Evolutionary conservation across 106 monocot species (phyloP), one percentile per base, ranked within the genome.

Genomic region (Posidonia australis): DNA sequence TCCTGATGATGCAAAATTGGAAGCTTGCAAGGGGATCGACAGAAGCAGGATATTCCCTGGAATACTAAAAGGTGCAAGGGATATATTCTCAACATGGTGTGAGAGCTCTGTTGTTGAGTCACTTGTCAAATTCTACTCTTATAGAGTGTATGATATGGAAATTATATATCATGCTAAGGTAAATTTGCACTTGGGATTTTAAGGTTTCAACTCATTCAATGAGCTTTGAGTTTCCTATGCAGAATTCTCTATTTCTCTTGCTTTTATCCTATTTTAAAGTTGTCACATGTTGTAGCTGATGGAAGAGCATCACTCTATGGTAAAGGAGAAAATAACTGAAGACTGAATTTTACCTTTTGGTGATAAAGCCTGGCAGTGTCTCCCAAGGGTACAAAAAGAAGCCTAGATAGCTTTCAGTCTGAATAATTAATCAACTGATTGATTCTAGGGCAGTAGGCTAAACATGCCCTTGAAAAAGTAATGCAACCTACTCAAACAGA

Each of bases 1-100:
- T 26, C 46, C 60, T 62, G 73, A 64, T 62, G 73, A 44, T 9
- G 25, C 47, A 20, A 64, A 36, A 54, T 29, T 41, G 64, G 54
- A 22, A 63, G 21, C 9, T 55, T 14, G 1, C 10, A 44, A 31
- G 51, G 44, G 23, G 12, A 16, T 12, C 12, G 53, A 58, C 52
- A 10, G 80, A 64, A 29, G 73, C 45, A 59, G 17, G 21, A 18
- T 28, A 19, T 0, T 1, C 11, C 18, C 54, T 55, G 54, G 20
- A 9, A 25, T 9, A 24, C 18, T 28, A 16, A 46, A 46, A 23
- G 63, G 63, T 63, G 44, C 63, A 9, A 79, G 67, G 53, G 68
- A 74, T 68, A 26, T 80, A n/a, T 54, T 89, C 5, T 71, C 69
- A 23, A 70, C 55, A 18, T 90, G 81, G 81, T 84, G 58, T 70